Evolutionary conservation across 2,329 filamentous ascomycete species (phyloP), one percentile per base, ranked within the genome.

Genomic region (Lomentospora prolificans): DNA sequence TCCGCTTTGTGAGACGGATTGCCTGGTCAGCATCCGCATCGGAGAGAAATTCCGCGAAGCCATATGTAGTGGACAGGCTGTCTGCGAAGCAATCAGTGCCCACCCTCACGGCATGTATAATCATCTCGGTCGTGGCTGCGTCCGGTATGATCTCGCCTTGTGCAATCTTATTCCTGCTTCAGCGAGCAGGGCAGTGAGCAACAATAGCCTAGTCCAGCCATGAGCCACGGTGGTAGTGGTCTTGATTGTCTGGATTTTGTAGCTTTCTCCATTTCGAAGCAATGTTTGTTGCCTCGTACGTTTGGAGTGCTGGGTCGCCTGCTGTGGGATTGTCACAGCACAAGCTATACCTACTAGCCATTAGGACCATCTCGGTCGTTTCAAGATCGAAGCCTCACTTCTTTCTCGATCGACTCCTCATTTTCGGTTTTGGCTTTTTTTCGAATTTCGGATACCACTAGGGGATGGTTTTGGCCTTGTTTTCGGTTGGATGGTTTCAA

Each of bases 161-260:
- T 19, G 41, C 17, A 19, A 46, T 46, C 17, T 46, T 46, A 19
- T 36, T 51, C 5, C 46, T 55, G 46, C 54, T 51, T 36, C 30
- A 72, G 67, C 72, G 73, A 78, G 76, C 75, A 75, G 64, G 71
- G 75, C 76, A 78, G 75, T 77, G 75, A 76, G 74, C 73, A 73
- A 44, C 28, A 27, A 22, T 24, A 10, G 9, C 14, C 17, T n/a
- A 22, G 51, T 7, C 41, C n/a, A 46, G n/a, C n/a, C 27, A 55
- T 30, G 7, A 30, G 39, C 36, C 41, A 33, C 30, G 53, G 53
- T 55, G 22, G 31, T 31, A 55, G 53, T 50, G 53, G 27, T 41
- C 27, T 50, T 33, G 4, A 30, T 19, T n/a, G 24, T n/a, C 25
- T 5, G 48, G 24, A 27, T 7, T n/a, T 51, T 12, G n/a, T n/a